A percentile compares a stretch with the other conserved stretches of the same genome.
Evolutionary conservation across 2,329 filamentous ascomycete species (phyloP).

Genomic region (Arachnopeziza araneosa): DNA sequence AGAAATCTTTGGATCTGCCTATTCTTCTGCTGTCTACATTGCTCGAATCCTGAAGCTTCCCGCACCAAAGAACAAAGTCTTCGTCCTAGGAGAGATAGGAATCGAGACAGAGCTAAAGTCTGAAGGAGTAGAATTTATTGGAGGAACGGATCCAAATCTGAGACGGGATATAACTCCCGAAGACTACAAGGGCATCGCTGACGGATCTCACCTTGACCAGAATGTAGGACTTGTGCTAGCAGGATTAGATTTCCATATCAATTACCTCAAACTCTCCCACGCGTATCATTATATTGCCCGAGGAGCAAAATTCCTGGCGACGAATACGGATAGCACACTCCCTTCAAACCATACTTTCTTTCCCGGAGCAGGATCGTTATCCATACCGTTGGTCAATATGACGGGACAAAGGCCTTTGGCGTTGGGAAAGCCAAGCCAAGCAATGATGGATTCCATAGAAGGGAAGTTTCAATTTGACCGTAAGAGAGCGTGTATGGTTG

Average conservation of each 20-base stretch:
- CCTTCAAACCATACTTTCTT: constrained; percentile 80
- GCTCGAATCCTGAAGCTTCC: constrained; percentile 78
- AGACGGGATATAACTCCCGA: constrained; percentile 73
- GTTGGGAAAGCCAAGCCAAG: constrained; percentile 91
- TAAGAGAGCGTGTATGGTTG: constrained; percentile 86
- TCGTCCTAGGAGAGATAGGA: constrained; percentile 83
- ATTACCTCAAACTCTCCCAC: constrained; percentile 84
- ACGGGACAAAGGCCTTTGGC: constrained; percentile 64
- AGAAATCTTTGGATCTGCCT: constrained; percentile 89
- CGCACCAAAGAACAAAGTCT: constrained; percentile 82
- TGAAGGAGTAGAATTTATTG: constrained; percentile 74
- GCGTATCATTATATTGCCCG: constrained; percentile 80
- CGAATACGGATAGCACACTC: constrained; percentile 86
- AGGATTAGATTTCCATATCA: constrained; percentile 90
- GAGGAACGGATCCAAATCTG: constrained; percentile 76
- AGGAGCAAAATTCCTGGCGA: constrained; percentile 84
- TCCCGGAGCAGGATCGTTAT: constrained; percentile 81
- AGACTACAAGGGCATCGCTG: constrained; percentile 75
- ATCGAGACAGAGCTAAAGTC: constrained; percentile 82
- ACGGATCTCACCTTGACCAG: constrained; percentile 71
- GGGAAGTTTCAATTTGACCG: constrained; percentile 90
- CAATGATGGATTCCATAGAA: constrained; percentile 99
- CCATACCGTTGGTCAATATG: constrained; percentile 72
- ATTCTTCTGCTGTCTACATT: constrained; percentile 94
- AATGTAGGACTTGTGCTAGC: constrained; percentile 86